These are phyloP conservation scores for Alternaria dauci DNA, from an alignment of 2,329 filamentous ascomycete genomes.

Conservation along the genomic window DNA sequence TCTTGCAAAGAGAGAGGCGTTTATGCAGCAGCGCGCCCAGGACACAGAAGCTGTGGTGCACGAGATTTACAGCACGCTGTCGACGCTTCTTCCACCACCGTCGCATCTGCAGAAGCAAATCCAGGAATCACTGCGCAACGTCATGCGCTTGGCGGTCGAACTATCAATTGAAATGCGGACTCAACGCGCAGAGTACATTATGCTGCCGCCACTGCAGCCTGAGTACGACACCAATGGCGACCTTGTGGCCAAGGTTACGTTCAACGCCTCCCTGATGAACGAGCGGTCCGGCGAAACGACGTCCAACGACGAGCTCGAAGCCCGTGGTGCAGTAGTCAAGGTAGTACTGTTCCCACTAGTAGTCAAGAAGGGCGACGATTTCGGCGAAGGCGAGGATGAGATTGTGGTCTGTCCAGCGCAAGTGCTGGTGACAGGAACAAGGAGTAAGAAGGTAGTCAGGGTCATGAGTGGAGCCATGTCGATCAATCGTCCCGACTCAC, in stretches of 20 bases:
- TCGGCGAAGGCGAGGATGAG: slow-evolving; percentile 87
- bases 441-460: slow-evolving; percentile 59
- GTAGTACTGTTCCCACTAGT: slow-evolving; percentile 96
- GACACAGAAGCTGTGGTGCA: slow-evolving; percentile 97
- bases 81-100: slow-evolving; percentile 85
- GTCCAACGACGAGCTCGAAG: slow-evolving; percentile 83
- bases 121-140: slow-evolving; percentile 82
- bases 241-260: slow-evolving; percentile 83
- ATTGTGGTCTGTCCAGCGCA: slow-evolving; percentile 95
- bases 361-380: slow-evolving; percentile 92
- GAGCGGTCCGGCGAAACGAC: slow-evolving; percentile 77
- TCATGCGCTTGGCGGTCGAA: slow-evolving; percentile 87
- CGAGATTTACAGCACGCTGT: slow-evolving; percentile 85
- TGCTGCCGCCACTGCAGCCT: slow-evolving; percentile 93
- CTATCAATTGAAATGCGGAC: slow-evolving; percentile 97
- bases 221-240: slow-evolving; percentile 96
- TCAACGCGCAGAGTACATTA: slow-evolving; percentile 96
- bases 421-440: slow-evolving; percentile 74
- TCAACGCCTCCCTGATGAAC: slow-evolving; percentile 95
- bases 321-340: slow-evolving; percentile 78
- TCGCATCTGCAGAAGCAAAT: slow-evolving; percentile 81
- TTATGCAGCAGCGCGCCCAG: slow-evolving; percentile 80
- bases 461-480: slow-evolving; percentile 62
- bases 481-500: slow-evolving; percentile 46
- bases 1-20: slow-evolving; percentile 80